These are phyloP conservation scores for Malassezia slooffiae DNA, from an alignment of 1,284 basidiomycete genomes.

Conservation along the genomic window DNA sequence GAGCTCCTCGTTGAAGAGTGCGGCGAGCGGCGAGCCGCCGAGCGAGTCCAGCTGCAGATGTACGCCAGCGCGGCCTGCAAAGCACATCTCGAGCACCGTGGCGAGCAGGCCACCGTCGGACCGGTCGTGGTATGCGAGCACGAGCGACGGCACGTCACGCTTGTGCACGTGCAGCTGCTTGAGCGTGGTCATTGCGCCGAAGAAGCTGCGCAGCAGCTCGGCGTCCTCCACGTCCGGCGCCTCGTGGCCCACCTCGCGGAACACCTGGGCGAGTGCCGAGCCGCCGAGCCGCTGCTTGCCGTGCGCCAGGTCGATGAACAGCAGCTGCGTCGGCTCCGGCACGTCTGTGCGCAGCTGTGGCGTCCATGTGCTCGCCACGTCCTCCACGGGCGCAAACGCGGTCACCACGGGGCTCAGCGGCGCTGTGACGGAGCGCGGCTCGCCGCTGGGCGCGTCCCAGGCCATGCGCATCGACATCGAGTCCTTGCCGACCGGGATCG, in stretches of 20 bases:
- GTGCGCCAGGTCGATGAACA: conserved; percentile 78
- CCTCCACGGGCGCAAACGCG: conserved; percentile 77
- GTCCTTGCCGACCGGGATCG: conserved; percentile 96
- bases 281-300: conserved; percentile 80
- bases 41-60: conserved; percentile 57
- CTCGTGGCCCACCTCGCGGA: conserved; percentile 78
- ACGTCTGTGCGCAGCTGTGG: conserved; percentile 64
- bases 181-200: conserved; percentile 62
- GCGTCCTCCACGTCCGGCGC: conserved; percentile 80
- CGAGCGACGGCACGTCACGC: conserved; percentile 54
- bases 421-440: conserved; percentile 70
- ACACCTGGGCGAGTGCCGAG: conserved; percentile 89
- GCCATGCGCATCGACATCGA: conserved; percentile 99
- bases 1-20: conserved; percentile 90
- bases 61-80: conserved; percentile 75
- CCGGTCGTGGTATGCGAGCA: conserved; percentile 93
- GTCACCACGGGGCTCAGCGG: conserved; percentile 88
- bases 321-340: conserved; percentile 54
- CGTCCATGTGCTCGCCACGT: conserved; percentile 79
- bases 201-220: conserved; percentile 66
- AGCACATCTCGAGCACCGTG: conserved; percentile 87
- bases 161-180: conserved; percentile 49
- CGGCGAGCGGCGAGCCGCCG: conserved; percentile 51
- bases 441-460: conserved; percentile 56
- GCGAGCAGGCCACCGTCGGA: conserved; percentile 93